Base-by-base conservation (phyloP, 805 yeast species). In the Candida bentonensis region DNA sequence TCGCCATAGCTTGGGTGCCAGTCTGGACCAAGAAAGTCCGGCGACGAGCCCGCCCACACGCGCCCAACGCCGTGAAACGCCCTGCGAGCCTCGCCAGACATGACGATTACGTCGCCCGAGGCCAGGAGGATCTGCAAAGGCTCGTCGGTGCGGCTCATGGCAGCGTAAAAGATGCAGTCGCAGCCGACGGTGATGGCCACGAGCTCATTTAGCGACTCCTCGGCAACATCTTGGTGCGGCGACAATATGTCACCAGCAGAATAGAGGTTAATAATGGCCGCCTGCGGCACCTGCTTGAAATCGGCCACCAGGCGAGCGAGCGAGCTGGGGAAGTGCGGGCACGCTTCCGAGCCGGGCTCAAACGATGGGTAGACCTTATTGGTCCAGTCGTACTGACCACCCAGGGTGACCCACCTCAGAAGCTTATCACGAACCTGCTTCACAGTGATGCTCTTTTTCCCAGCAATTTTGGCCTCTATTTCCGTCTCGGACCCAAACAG, bases 301-400 rank as follows among this genome's bases (percentile, higher is more conserved):
- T 50, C 27, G 17, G 48, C 22, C 22, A 59, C 44, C 21, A 53
- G 51, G 4, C 22, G 39, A n/a, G 53, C 53, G 11, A 60, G 53
- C 2, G 47, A 46, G 1, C 36, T 26, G 1, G 67, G 67, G 48
- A 61, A 62, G 23, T 22, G 40, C 0, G 67, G 67, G 46, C 57
- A 58, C 13, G 56, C 61, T 1, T 46, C 48, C 4, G 56, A 28
- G 9, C 60, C 60, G 3, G 52, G 57, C 20, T 47, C 51, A 46
- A 62, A 64, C 1, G 67, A 51, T 2, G 72, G 72, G 46, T 67
- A 67, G 36, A 47, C 58, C 42, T 68, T 67, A 17, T 55, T 51
- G 1, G 72, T 66, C 72, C 72, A 67, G 49, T 67, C 56, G 49
- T 67, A 67, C 47, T 67, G 72, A 9, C 72, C 72, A 2, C 72